These are phyloP conservation scores for Kazachstania kunashirensis DNA, from an alignment of 805 yeast species.

Conservation along the genomic window DNA sequence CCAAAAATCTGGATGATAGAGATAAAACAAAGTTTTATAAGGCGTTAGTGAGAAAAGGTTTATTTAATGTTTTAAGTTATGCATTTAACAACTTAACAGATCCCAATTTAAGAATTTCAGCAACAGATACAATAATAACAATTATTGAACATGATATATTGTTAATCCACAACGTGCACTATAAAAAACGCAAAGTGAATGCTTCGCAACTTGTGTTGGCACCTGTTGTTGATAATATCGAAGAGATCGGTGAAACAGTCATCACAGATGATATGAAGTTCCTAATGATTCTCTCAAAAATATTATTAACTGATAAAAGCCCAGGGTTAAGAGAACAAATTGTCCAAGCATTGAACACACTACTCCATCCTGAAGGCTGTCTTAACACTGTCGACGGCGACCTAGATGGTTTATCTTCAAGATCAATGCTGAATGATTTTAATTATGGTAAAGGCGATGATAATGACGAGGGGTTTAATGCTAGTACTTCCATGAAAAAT, in stretches of 20 bases:
- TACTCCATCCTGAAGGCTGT: constrained; percentile 49
- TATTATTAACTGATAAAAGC: constrained; percentile 52
- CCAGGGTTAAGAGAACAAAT: constrained; percentile 75
- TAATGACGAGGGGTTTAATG: background rate
- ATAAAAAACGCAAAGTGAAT: constrained; percentile 9
- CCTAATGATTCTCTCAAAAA: constrained; percentile 43
- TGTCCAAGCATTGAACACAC: constrained; percentile 67
- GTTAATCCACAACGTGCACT: constrained; percentile 36
- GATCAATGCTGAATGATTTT: constrained; percentile 5
- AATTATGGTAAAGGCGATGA: constrained; percentile 4
- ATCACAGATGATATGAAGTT: constrained; percentile 46
- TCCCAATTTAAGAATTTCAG: constrained; percentile 45
- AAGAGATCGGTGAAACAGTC: background rate
- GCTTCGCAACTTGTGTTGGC: too few relatives aligned
- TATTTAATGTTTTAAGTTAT: constrained; percentile 59
- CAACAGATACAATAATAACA: constrained; percentile 70
- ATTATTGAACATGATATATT: constrained; percentile 79
- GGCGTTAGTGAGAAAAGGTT: constrained; percentile 53
- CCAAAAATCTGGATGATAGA: constrained; percentile 55
- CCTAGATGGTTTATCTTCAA: constrained; percentile 1
- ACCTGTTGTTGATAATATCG: constrained; percentile 2
- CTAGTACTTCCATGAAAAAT: constrained; percentile 1
- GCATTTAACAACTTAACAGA: constrained; percentile 48
- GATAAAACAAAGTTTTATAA: constrained; percentile 61
- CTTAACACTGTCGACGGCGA: constrained; percentile 14